These are phyloP conservation scores for Wallacemonas sp. DNA, from an alignment of 208 protist species.

Conservation along the genomic window DNA sequence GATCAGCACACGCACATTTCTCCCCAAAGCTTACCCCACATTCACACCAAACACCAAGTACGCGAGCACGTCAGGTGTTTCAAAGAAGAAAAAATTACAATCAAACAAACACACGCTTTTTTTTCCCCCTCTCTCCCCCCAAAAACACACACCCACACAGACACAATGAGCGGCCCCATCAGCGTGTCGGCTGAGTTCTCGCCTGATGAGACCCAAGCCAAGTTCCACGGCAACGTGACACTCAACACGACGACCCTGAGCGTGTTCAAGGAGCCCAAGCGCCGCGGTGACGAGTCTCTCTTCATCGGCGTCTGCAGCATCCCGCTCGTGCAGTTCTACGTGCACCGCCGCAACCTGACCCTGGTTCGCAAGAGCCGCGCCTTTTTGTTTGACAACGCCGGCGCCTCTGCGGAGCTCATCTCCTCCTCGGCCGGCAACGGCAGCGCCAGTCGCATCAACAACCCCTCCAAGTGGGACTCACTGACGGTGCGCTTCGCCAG, in stretches of 20 bases:
- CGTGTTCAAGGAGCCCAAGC: slow-evolving; percentile 38
- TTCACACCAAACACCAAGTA: no score
- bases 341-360: slow-evolving; percentile 38
- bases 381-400: slow-evolving; percentile 76
- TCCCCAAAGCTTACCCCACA: no score
- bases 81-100: slow-evolving; percentile 10
- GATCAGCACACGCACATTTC: no score
- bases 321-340: slow-evolving; percentile 61
- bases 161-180: slow-evolving; percentile 30
- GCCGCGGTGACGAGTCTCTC: slow-evolving; percentile 38
- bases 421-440: slow-evolving; percentile 15
- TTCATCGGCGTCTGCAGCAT: slow-evolving; percentile 78
- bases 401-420: slow-evolving; percentile 19
- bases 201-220: slow-evolving; percentile 38
- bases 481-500: slow-evolving; percentile 52
- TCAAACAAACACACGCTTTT: background rate
- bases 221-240: slow-evolving; percentile 45
- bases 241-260: slow-evolving; percentile 67
- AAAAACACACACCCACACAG: no score
- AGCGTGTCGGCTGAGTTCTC: slow-evolving; percentile 49
- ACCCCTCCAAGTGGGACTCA: slow-evolving; percentile 50
- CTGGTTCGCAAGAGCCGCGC: slow-evolving; percentile 42
- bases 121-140: slow-evolving; percentile 3
- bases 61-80: no score
- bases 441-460: slow-evolving; percentile 24